Conservation (phyloP, 1,284 basidiomycete species). For the Ganoderma boninense region DNA sequence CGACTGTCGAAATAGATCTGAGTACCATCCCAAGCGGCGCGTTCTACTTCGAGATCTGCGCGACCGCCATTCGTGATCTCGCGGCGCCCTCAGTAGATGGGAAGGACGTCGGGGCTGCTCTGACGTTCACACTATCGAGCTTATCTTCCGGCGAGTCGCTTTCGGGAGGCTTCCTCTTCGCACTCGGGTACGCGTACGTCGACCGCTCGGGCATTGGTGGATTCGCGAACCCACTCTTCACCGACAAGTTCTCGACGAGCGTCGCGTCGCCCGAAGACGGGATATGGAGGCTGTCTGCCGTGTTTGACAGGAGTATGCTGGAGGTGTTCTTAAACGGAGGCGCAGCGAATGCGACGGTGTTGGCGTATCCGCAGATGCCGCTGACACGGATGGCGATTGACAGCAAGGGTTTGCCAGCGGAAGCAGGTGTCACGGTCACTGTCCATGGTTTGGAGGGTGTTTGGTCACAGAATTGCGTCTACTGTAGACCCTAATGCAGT, state of each 20-base stretch:
- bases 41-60: slow-evolving; percentile 22
- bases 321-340: slow-evolving; percentile 29
- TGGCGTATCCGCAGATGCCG: slow-evolving; percentile 24
- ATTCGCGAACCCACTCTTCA: slow-evolving; percentile 26
- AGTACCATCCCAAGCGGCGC: slow-evolving; percentile 18
- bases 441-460: slow-evolving; percentile 10
- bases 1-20: slow-evolving; percentile 18
- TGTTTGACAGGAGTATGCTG: slow-evolving; percentile 27
- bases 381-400: slow-evolving; percentile 19
- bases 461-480: background rate
- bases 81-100: background rate
- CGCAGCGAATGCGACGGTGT: slow-evolving; percentile 21
- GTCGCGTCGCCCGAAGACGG: slow-evolving; percentile 18
- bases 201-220: slow-evolving; percentile 23
- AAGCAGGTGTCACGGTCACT: slow-evolving; percentile 3
- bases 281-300: slow-evolving; percentile 21
- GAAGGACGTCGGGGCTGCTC: slow-evolving; percentile 9
- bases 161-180: slow-evolving; percentile 22
- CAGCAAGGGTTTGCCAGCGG: slow-evolving; percentile 1
- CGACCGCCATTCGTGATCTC: slow-evolving; percentile 17
- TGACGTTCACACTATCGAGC: slow-evolving; percentile 23
- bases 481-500: too few relatives aligned
- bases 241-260: slow-evolving; percentile 21
- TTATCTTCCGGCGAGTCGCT: slow-evolving; percentile 25
- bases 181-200: slow-evolving; percentile 20